Base-by-base conservation (phyloP, 106 monocot genomes). In the Dioscorea alata region DNA sequence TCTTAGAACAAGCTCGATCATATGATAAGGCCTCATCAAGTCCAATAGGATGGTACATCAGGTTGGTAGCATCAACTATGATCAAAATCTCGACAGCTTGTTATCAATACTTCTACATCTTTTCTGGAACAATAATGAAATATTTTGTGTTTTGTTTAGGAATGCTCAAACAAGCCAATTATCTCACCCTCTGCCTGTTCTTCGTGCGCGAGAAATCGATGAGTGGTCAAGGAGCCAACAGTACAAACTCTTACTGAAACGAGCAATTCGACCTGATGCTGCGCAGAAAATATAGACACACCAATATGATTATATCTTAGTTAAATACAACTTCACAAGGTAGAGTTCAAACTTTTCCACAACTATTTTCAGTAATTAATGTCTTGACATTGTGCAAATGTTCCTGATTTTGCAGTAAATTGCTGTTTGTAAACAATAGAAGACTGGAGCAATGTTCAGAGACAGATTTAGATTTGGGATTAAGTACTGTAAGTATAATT, bases 1-100 rank as follows among this genome's bases (percentile, higher is more conserved):
- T 96, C 74, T 78, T 96, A 71, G 96, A 96, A 66, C 96, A 96
- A 92, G 96, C 92, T 48, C 88, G 89, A 4, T 92, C 96, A 57
- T 96, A 96, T 65, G 96, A 96, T 56, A 96, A 92, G 75, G 92
- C 89, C 73, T 79, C 96, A 70, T 92, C 96, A 56, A 96, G 74
- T 60, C 96, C 89, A 14, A 23, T 96, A 58, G 96, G 96, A 28
- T 96, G 96, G 96, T 92, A 96, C 75, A 92, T 89, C 73, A 89
- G 96, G 94, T 94, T 24, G 4, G 48, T 51, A 51, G 1, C 51
- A 51, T 13, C 51, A 13, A 13, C 51, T 13, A 51, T 51, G 51
- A 1, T 51, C 51, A 13, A 51, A 51, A 51, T 51, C 17, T 51
- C 4, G 28, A 28, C 3, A 28, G 28, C 28, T 17, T 51, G 51